These are phyloP conservation scores for Babesia sp. DNA, from an alignment of 169 alveolate genomes.

Conservation along the genomic window DNA sequence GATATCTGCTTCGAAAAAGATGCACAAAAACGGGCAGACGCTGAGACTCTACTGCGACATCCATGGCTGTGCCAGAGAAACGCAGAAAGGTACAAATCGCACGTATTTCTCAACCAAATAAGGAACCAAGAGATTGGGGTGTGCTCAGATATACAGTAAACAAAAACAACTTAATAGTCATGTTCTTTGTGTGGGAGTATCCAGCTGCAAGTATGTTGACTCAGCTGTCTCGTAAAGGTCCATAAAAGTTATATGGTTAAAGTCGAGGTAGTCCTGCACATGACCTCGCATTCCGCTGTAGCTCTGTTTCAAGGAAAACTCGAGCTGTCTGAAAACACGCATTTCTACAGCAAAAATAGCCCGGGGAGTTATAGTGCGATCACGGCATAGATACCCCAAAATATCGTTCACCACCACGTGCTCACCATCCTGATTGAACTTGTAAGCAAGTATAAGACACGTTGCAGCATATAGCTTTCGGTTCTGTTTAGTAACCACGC, in stretches of 20 bases:
- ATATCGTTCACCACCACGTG: constrained; percentile 70
- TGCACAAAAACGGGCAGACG: constrained; percentile 70
- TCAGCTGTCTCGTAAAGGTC: constrained; percentile 56
- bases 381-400: constrained; percentile 55
- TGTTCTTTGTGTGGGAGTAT: not conserved
- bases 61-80: constrained; percentile 73
- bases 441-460: constrained; percentile 73
- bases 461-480: constrained; percentile 77
- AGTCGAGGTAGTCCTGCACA: constrained; percentile 74
- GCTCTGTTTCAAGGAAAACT: constrained; percentile 70
- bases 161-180: not conserved
- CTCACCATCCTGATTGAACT: constrained; percentile 78
- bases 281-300: constrained; percentile 66
- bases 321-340: constrained; percentile 66
- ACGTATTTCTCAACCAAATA: constrained; percentile 68
- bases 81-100: constrained; percentile 59
- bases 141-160: too few relatives aligned
- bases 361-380: constrained; percentile 61
- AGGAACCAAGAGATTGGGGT: constrained; percentile 5
- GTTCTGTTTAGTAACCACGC: constrained; percentile 70
- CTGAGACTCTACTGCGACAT: constrained; percentile 68
- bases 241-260: constrained; percentile 40
- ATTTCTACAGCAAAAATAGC: constrained; percentile 69
- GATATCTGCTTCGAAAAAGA: constrained; percentile 75
- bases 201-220: constrained; percentile 42